Base-by-base conservation (phyloP, 148 eudicot species). In the Nyssa sinensis region DNA sequence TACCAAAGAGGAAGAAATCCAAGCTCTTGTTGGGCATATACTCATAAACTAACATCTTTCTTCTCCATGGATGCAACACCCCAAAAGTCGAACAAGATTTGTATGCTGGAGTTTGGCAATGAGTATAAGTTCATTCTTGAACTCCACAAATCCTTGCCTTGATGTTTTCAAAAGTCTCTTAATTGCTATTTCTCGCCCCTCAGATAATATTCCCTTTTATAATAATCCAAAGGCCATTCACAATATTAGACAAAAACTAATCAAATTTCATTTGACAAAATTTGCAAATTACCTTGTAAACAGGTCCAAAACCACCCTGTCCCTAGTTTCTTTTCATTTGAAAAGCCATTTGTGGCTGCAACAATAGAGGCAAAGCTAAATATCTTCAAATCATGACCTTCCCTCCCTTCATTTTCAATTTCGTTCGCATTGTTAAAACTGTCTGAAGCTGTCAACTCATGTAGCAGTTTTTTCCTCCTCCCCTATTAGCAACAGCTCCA, bases 121-220 rank as follows among this genome's bases (percentile, higher is more conserved):
- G 14, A 66, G 30, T 34, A 66, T 66, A 1, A 66, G 30, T 66
- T 66, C 69, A 23, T 66, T 66, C 29, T 66, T 66, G 49, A 66
- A 66, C 51, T 66, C 69, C 69, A 66, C 51, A 37, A 66, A 30
- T 12, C 69, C 69, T 66, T 66, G 69, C 17, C 51, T 29, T n/a
- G 69, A 66, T 37, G 51, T 34, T 66, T 4, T 66, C 35, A 51
- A 34, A 66, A 66, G 69, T 24, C 69, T 66, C 69, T 66, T 66
- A 7, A 37, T 1, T 23, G 69, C 30, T 66, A 66, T 66, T 66
- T 66, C 69, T 66, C 69, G 27, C 16, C 30, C 69, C 17, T 37
- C 69, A 28, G 13, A 19, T 35, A 67, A 67, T 41, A 35, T 75
- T 19, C 66, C 78, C 78, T 75, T 33, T 28, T 66, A 33, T 17